Conservation (phyloP, 768 basidiomycete genomes). For the Lactifluus volemus region DNA sequence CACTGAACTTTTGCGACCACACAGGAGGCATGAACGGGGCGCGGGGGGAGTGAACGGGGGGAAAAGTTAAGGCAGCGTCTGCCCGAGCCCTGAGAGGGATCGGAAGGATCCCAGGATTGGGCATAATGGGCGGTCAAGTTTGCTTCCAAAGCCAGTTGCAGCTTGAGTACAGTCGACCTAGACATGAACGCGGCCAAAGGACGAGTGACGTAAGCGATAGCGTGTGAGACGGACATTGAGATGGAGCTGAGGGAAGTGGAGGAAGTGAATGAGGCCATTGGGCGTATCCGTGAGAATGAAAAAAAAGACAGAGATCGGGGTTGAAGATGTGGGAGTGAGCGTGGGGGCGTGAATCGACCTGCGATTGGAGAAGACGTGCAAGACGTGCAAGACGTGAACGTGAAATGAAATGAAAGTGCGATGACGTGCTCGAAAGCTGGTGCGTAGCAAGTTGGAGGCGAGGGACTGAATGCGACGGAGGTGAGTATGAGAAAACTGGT, state of each 20-base stretch:
- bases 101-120: conserved; percentile 52
- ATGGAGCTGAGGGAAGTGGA: conserved; percentile 39
- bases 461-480: not conserved
- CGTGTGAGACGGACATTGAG: conserved; percentile 61
- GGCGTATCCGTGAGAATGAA: conserved; percentile 6
- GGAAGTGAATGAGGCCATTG: conserved; percentile 20
- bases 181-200: conserved; percentile 51
- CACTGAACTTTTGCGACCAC: conserved; percentile 62
- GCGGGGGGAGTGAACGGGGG: conserved; percentile 59
- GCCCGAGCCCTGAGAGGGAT: conserved; percentile 60
- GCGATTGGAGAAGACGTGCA: conserved; percentile 41
- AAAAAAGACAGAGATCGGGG: conserved; percentile 16
- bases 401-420: conserved; percentile 12
- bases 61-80: conserved; percentile 71
- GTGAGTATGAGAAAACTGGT: not conserved
- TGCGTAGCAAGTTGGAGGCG: conserved; percentile 22
- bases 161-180: conserved; percentile 54
- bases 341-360: conserved; percentile 48
- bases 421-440: conserved; percentile 18
- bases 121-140: conserved; percentile 65
- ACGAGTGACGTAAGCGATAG: conserved; percentile 63
- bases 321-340: conserved; percentile 22
- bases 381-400: conserved; percentile 29
- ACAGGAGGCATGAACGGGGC: conserved; percentile 63
- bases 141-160: conserved; percentile 63